Percentiles rank a stretch among this genome's conserved stretches.
Conservation (phyloP, 208 protist genomes). For the Acanthamoeba divionensis region DNA sequence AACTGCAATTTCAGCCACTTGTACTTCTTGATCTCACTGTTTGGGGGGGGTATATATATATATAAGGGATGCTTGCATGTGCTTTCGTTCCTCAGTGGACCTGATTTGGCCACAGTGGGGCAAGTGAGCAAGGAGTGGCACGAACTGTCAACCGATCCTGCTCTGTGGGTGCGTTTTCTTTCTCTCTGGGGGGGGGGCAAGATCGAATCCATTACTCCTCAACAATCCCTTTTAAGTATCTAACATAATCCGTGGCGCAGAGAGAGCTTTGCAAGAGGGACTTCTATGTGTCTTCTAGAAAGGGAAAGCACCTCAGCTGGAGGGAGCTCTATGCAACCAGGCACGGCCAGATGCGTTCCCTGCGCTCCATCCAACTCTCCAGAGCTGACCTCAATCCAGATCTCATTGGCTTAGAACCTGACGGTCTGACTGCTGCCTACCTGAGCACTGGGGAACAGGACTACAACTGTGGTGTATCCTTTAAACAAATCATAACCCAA, state of each 20-base stretch:
- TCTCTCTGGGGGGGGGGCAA: not conserved
- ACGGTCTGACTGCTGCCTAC: not conserved
- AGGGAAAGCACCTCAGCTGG: not conserved
- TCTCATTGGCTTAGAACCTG: not conserved
- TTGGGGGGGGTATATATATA: too few relatives aligned
- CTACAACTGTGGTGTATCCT: constrained; percentile 30
- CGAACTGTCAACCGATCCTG: not conserved
- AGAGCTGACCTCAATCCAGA: not conserved
- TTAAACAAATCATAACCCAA: not conserved
- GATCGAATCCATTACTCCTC: not conserved
- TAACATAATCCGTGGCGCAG: not conserved
- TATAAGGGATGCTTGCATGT: constrained; percentile 6
- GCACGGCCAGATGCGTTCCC: not conserved
- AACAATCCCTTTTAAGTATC: not conserved
- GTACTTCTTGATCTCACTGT: too few relatives aligned
- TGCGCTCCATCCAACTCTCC: not conserved
- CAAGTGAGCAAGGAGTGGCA: not conserved
- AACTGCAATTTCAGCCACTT: too few relatives aligned
- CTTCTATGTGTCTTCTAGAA: not conserved
- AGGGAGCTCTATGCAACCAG: not conserved
- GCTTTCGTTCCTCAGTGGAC: not conserved
- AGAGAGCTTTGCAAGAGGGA: not conserved
- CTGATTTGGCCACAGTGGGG: not conserved
- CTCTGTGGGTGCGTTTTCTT: not conserved
- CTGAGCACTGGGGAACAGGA: not conserved